A percentile compares a stretch with the other conserved stretches of the same genome.
Evolutionary conservation across 225 moss, liverwort and hornwort species (phyloP).

Genomic region (Takakia lepidozioides): DNA sequence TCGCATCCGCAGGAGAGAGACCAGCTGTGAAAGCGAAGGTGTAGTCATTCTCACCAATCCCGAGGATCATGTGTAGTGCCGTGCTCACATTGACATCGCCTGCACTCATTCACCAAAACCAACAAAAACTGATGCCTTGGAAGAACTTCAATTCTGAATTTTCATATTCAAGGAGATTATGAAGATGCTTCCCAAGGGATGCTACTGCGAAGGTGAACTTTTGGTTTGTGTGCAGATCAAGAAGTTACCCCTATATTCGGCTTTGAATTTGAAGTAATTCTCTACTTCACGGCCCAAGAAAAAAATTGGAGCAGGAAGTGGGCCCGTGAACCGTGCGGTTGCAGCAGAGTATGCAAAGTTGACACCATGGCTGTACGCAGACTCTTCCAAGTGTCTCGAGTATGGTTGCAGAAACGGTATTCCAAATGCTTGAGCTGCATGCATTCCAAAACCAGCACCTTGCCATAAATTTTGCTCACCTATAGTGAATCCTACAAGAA

Average conservation of each 20-base stretch:
- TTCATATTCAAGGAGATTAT: no score
- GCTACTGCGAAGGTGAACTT: no score
- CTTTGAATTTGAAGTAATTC: constrained; percentile 23
- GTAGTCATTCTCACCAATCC: constrained; percentile 34
- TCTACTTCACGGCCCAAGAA: constrained; percentile 16
- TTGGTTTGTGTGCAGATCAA: no score
- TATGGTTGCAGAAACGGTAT: constrained; percentile 31
- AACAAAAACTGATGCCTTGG: no score
- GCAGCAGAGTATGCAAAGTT: constrained; percentile 23
- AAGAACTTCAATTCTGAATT: no score
- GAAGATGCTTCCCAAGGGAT: no score
- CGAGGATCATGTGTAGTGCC: constrained; percentile 26
- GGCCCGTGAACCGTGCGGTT: constrained; percentile 7
- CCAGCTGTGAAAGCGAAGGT: constrained; percentile 11
- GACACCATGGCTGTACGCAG: constrained; percentile 26
- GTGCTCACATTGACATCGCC: no score
- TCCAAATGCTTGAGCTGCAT: constrained; percentile 34
- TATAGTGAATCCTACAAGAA: no score
- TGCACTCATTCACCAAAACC: no score
- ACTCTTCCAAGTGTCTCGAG: constrained; percentile 13
- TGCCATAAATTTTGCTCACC: no score
- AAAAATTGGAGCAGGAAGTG: constrained; percentile 5
- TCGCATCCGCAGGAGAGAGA: constrained; percentile 4
- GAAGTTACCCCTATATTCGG: no score
- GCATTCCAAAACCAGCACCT: neutral